Conservation (phyloP, 257 asterid species). For the Solanum sitiens region DNA sequence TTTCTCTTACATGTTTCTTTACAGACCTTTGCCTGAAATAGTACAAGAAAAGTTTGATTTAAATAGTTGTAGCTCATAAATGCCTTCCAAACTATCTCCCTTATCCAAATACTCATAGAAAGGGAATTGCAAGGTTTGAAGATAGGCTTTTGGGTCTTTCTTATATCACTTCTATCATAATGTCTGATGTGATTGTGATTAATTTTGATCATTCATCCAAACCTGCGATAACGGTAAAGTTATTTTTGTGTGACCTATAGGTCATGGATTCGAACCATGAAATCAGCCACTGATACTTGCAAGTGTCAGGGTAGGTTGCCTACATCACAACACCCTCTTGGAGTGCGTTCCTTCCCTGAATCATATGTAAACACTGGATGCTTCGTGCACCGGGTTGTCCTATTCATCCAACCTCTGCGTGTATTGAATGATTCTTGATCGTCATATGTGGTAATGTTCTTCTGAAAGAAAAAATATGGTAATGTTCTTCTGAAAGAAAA, state of each 20-base stretch:
- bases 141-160: neutral
- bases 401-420: neutral
- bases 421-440: neutral
- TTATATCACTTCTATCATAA: neutral
- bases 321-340: neutral
- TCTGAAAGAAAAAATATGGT: neutral
- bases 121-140: neutral
- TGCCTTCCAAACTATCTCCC: neutral
- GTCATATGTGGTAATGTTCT: neutral
- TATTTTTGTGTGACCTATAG: neutral
- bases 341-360: neutral
- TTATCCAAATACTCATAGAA: neutral
- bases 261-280: neutral
- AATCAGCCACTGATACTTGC: neutral
- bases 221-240: neutral
- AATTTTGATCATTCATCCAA: neutral
- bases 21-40: neutral
- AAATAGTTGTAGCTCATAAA: neutral
- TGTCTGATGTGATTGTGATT: neutral
- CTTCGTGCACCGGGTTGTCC: neutral
- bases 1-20: neutral
- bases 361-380: neutral
- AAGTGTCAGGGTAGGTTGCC: neutral
- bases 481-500: neutral
- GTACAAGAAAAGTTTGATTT: neutral